A percentile compares a stretch with the other conserved stretches of the same genome.
Conservation (phyloP, 768 basidiomycete species). For the Arthromyces matolae region DNA sequence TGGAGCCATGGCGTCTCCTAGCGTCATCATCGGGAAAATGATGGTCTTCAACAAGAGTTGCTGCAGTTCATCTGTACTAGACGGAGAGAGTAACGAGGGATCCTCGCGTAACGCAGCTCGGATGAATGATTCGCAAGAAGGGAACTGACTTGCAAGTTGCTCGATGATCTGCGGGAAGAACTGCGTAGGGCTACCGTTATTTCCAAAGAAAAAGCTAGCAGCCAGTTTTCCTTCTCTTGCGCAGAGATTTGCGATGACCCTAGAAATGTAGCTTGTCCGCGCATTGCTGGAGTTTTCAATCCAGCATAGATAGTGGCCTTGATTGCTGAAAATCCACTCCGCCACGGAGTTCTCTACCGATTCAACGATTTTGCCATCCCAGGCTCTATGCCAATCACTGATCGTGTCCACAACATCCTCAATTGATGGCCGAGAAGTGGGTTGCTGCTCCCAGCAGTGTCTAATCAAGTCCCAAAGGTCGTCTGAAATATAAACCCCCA, state of each 20-base stretch:
- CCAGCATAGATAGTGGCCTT: constrained; percentile 15
- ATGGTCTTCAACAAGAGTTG: constrained; percentile 12
- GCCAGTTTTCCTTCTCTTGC: constrained; percentile 14
- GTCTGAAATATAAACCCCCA: constrained; percentile 9
- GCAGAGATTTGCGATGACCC: constrained; percentile 15
- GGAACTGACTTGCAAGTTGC: constrained; percentile 13
- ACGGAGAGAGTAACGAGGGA: constrained; percentile 10
- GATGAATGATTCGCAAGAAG: constrained; percentile 9
- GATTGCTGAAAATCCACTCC: constrained; percentile 16
- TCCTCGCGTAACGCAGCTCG: constrained; percentile 12
- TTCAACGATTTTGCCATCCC: constrained; percentile 6
- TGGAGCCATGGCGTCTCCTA: constrained; percentile 8
- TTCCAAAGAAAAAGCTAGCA: constrained; percentile 14
- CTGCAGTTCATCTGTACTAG: constrained; percentile 14
- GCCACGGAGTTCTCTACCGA: constrained; percentile 10
- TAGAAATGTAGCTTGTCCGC: constrained; percentile 13
- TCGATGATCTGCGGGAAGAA: constrained; percentile 12
- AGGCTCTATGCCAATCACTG: constrained; percentile 14
- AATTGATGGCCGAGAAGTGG: constrained; percentile 14
- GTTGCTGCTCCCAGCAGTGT: constrained; percentile 18
- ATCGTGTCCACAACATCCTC: constrained; percentile 18
- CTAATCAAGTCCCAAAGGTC: constrained; percentile 13
- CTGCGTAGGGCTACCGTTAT: not conserved
- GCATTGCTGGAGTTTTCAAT: constrained; percentile 13
- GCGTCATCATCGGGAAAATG: constrained; percentile 13